These are phyloP conservation scores for Dendrobium huoshanense DNA, from an alignment of 106 monocot genomes.

Conservation along the genomic window DNA sequence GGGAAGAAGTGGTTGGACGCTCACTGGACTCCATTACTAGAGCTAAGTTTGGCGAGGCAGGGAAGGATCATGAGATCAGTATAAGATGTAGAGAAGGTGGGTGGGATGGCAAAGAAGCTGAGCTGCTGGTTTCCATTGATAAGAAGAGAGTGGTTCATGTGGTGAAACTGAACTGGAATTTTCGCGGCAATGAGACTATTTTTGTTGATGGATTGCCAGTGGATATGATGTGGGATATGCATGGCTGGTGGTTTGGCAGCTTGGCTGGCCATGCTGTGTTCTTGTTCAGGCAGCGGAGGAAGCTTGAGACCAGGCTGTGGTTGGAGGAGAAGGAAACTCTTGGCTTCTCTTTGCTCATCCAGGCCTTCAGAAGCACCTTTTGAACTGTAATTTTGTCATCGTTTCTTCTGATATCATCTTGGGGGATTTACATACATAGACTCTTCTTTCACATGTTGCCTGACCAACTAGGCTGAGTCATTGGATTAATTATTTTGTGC, in stretches of 20 bases:
- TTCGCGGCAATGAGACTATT: conserved; percentile 65
- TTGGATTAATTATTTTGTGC: no score
- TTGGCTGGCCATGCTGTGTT: conserved; percentile 32
- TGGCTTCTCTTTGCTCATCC: conserved; percentile 63
- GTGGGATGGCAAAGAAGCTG: conserved; percentile 15
- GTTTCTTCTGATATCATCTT: no score
- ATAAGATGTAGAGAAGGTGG: conserved; percentile 19
- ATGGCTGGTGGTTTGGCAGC: conserved; percentile 47
- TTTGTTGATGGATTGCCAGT: conserved; percentile 68
- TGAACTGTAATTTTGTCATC: neutral
- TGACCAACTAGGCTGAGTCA: no score
- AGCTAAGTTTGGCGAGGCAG: conserved; percentile 31
- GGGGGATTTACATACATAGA: no score
- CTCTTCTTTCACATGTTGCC: no score
- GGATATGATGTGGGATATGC: conserved; percentile 82
- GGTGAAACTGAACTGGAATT: conserved; percentile 56
- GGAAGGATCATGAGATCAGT: conserved; percentile 38
- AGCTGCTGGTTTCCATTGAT: conserved; percentile 66
- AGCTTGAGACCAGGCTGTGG: conserved; percentile 62
- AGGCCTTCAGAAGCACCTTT: conserved; percentile 31
- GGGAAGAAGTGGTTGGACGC: conserved; percentile 28
- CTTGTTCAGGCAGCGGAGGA: conserved; percentile 49
- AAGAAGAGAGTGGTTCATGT: conserved; percentile 61
- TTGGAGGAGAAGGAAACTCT: conserved; percentile 49
- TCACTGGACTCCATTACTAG: conserved; percentile 16